Percentiles rank a stretch among this genome's conserved stretches.
phyloP scores from a whole-genome alignment of 2,329 filamentous ascomycete species.

The Talaromyces sp. region DNA sequence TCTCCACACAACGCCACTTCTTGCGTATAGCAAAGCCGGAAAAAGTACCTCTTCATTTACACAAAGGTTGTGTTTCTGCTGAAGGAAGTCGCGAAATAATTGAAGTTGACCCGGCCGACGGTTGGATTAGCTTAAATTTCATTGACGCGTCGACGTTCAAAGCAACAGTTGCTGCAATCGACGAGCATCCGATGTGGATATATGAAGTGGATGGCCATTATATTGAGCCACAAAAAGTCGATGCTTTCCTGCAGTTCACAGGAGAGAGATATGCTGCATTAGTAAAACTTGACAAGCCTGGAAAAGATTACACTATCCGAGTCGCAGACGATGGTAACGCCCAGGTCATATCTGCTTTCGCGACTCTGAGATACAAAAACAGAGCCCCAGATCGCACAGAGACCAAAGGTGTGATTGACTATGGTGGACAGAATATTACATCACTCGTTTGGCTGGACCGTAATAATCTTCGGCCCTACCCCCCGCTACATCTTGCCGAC shows the following conservation, averaged over 20 bases:
- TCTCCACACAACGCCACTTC: constrained; percentile 8
- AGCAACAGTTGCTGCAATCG: constrained; percentile 42
- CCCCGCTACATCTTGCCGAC: constrained; percentile 34
- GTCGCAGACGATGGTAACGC: constrained; percentile 43
- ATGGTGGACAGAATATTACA: constrained; percentile 43
- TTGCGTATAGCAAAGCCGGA: constrained; percentile 10
- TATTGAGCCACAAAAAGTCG: constrained; percentile 28
- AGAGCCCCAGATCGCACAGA: constrained; percentile 6
- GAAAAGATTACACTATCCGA: constrained; percentile 41
- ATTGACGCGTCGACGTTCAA: constrained; percentile 49
- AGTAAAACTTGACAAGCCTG: constrained; percentile 32
- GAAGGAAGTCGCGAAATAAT: constrained; percentile 42
- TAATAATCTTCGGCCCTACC: constrained; percentile 41
- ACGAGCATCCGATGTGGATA: constrained; percentile 34
- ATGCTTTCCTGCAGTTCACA: constrained; percentile 21
- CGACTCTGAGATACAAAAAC: constrained; percentile 40
- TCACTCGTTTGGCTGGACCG: constrained; percentile 42
- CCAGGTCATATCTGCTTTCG: constrained; percentile 51
- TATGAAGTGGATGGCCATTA: constrained; percentile 36
- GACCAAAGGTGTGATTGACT: constrained; percentile 43
- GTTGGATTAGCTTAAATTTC: constrained; percentile 53
- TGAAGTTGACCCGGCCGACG: constrained; percentile 28
- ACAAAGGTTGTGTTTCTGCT: constrained; percentile 43
- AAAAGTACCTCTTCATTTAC: constrained; percentile 21
- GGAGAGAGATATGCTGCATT: constrained; percentile 33